Conservation (phyloP, 495 filamentous ascomycete genomes). For the Penicillium manginii region DNA sequence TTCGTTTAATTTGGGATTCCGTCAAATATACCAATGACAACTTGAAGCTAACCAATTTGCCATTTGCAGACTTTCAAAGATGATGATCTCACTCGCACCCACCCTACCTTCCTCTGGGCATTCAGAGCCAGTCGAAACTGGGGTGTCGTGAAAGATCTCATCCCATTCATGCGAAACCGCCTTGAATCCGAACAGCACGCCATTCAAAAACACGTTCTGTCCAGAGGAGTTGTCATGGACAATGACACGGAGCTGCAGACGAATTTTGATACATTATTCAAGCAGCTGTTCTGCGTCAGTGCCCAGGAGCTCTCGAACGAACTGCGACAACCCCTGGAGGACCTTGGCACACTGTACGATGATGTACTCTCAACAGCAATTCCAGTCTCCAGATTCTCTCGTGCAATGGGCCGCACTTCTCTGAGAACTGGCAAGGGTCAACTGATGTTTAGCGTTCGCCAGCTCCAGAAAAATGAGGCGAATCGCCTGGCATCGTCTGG, state of each 20-base stretch:
- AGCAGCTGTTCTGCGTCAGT: conserved; percentile 84
- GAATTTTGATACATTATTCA: conserved; percentile 78
- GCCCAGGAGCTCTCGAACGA: conserved; percentile 72
- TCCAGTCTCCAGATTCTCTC: conserved; percentile 38
- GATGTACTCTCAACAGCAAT: conserved; percentile 71
- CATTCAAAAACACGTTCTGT: conserved; percentile 44
- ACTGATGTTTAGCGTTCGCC: conserved; percentile 79
- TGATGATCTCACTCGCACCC: conserved; percentile 74
- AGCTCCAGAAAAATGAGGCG: conserved; percentile 59
- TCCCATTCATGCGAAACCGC: conserved; percentile 69
- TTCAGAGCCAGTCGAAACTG: conserved; percentile 80
- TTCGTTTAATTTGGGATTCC: conserved; percentile 29
- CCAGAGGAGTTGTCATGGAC: conserved; percentile 37
- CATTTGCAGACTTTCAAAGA: conserved; percentile 63
- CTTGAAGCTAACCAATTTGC: background rate
- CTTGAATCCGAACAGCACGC: conserved; percentile 45
- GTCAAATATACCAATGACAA: background rate
- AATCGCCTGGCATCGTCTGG: conserved; percentile 69
- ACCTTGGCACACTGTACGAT: conserved; percentile 77
- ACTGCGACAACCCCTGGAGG: conserved; percentile 61
- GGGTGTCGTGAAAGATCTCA: conserved; percentile 64
- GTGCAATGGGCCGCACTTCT: conserved; percentile 39
- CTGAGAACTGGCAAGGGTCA: conserved; percentile 65
- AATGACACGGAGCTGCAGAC: conserved; percentile 44
- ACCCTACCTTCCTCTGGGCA: conserved; percentile 86